These are phyloP conservation scores for Aspergillus japonicus DNA, from an alignment of 2,329 filamentous ascomycete genomes.

Conservation along the genomic window DNA sequence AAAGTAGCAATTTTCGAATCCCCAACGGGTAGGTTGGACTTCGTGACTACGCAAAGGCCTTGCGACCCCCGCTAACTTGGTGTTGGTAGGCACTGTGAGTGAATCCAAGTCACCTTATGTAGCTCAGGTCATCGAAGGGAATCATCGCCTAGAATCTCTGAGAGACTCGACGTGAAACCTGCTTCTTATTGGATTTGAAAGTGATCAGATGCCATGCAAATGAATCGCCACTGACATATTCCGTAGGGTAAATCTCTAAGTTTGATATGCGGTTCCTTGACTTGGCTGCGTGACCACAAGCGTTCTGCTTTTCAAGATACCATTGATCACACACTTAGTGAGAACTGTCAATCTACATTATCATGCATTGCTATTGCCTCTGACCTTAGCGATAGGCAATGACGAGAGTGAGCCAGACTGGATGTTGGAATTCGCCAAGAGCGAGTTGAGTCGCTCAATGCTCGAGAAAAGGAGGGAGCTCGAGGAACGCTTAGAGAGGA, in stretches of 20 bases:
- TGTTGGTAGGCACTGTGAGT: constrained; percentile 43
- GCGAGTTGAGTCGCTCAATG: constrained; percentile 66
- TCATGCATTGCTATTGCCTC: background rate
- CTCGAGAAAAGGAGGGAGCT: constrained; percentile 67
- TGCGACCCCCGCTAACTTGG: constrained; percentile 16
- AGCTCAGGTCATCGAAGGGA: background rate
- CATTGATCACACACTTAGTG: constrained; percentile 47
- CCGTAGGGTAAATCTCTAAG: constrained; percentile 81
- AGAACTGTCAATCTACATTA: constrained; percentile 24
- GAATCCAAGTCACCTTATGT: background rate
- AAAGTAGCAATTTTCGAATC: constrained; percentile 89
- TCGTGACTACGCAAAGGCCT: background rate
- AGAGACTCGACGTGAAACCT: background rate
- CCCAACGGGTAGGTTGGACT: constrained; percentile 69
- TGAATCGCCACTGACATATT: background rate
- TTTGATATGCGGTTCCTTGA: constrained; percentile 82
- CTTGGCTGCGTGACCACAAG: constrained; percentile 86
- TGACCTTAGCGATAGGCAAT: constrained; percentile 39
- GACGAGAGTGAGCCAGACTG: constrained; percentile 74
- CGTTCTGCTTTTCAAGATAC: constrained; percentile 57
- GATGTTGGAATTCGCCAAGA: constrained; percentile 75
- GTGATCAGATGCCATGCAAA: background rate
- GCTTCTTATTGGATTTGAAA: background rate
- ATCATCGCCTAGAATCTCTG: background rate
- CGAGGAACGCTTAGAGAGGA: constrained; percentile 66